A percentile compares a stretch with the other conserved stretches of the same genome.
Conservation (phyloP, 225 moss, liverwort and hornwort species). For the Lunularia cruciata region DNA sequence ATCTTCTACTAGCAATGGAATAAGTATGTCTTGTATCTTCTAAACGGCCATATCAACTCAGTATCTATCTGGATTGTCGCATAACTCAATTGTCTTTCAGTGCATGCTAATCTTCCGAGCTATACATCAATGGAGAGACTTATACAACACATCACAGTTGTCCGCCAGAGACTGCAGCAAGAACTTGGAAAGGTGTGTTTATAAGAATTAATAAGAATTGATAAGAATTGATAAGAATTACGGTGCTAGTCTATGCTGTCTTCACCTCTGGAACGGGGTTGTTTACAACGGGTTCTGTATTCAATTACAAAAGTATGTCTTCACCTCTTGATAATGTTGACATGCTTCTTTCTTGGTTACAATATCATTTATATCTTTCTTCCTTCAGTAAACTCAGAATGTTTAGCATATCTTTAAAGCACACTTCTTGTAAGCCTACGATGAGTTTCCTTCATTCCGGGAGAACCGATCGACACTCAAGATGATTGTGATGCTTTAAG, state of each 20-base stretch:
- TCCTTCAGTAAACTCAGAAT: background rate
- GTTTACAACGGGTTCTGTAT: background rate
- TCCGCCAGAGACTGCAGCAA: constrained; percentile 78
- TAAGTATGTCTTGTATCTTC: too few species aligned
- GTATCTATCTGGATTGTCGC: too few species aligned
- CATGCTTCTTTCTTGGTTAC: background rate
- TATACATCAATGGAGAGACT: constrained; percentile 89
- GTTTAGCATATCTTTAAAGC: background rate
- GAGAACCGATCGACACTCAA: too few species aligned
- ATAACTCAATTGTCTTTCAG: too few species aligned
- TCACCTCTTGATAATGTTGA: background rate
- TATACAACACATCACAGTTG: constrained; percentile 76
- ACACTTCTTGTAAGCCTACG: background rate
- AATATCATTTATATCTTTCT: background rate
- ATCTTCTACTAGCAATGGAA: too few species aligned
- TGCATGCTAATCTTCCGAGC: constrained; percentile 85
- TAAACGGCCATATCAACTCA: too few species aligned
- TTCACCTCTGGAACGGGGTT: background rate
- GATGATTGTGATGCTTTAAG: background rate
- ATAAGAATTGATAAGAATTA: too few species aligned
- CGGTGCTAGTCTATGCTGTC: too few species aligned
- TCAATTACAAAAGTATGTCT: background rate
- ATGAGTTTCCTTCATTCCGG: background rate
- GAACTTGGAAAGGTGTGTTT: constrained; percentile 73
- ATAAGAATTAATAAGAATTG: too few species aligned